Conservation (phyloP, 2,329 filamentous ascomycete genomes). For the Epicoccum sorghinum region DNA sequence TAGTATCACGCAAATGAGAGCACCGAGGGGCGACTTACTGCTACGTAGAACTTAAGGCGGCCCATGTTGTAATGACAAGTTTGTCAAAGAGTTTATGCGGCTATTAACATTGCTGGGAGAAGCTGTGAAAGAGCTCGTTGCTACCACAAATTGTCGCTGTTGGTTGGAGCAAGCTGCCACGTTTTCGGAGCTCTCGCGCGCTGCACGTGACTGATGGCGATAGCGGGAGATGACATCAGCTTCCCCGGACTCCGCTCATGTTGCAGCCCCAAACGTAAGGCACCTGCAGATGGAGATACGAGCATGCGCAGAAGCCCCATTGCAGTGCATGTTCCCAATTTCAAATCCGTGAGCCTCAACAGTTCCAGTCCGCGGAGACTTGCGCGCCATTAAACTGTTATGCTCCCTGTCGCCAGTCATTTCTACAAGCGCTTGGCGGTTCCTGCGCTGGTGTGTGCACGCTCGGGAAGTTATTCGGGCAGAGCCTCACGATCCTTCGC, state of each 20-base stretch:
- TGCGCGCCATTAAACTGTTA: neutral
- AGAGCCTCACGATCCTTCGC: slow-evolving; percentile 15
- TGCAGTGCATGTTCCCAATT: neutral
- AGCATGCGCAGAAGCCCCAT: too few species aligned
- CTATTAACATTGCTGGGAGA: slow-evolving; percentile 21
- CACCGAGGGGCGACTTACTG: slow-evolving; percentile 26
- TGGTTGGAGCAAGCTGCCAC: slow-evolving; percentile 19
- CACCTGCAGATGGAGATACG: too few species aligned
- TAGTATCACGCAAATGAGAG: slow-evolving; percentile 17
- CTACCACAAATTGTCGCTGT: neutral
- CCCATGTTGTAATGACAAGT: slow-evolving; percentile 32
- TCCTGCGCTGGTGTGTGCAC: slow-evolving; percentile 11
- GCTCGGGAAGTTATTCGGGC: slow-evolving; percentile 23
- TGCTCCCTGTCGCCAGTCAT: slow-evolving; percentile 10
- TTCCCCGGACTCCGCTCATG: neutral
- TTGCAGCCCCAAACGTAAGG: too few species aligned
- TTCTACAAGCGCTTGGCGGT: slow-evolving; percentile 15
- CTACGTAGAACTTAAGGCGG: slow-evolving; percentile 43
- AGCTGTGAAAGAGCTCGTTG: slow-evolving; percentile 6
- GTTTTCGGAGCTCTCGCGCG: slow-evolving; percentile 15
- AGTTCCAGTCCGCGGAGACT: too few species aligned
- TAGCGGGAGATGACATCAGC: slow-evolving; percentile 11
- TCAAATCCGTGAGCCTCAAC: neutral
- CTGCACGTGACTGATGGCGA: slow-evolving; percentile 11
- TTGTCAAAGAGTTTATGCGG: slow-evolving; percentile 14